These are phyloP conservation scores for Thalassiosira hispida DNA, from an alignment of 352 stramenopile genomes.

Conservation along the genomic window DNA sequence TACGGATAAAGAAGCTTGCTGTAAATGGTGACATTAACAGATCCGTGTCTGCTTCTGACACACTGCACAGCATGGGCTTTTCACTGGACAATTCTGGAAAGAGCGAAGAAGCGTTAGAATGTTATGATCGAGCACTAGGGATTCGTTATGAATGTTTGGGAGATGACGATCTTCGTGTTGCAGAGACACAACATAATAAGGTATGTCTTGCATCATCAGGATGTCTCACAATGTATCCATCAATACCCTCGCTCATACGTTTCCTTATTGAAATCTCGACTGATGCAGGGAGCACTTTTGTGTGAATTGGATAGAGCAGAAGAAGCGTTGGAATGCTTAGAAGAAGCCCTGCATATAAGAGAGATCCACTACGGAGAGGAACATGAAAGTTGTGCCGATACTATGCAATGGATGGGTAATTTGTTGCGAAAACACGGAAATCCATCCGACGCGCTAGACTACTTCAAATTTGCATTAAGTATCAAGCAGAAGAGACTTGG, in stretches of 20 bases:
- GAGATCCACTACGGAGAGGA: conserved; percentile 61
- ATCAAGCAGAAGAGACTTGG: conserved; percentile 64
- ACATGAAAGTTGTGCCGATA: conserved; percentile 69
- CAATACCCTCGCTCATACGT: not conserved
- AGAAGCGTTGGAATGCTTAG: conserved; percentile 62
- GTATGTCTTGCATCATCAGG: conserved; percentile 18
- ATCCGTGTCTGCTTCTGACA: conserved; percentile 58
- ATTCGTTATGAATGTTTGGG: conserved; percentile 55
- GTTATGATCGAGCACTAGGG: conserved; percentile 59
- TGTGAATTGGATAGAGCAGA: conserved; percentile 62
- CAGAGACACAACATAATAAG: conserved; percentile 71
- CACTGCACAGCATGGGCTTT: conserved; percentile 65
- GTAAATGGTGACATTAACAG: conserved; percentile 33
- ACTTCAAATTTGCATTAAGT: conserved; percentile 71
- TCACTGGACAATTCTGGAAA: conserved; percentile 67
- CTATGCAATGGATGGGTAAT: conserved; percentile 73
- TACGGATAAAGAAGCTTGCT: conserved; percentile 55
- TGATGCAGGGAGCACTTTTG: conserved; percentile 55
- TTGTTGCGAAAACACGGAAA: conserved; percentile 63
- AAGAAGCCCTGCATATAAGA: conserved; percentile 71
- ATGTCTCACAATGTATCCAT: not conserved
- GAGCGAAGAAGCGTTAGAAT: conserved; percentile 56
- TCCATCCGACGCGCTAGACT: conserved; percentile 62
- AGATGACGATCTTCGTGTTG: conserved; percentile 58
- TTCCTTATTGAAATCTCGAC: not conserved